A percentile compares a stretch with the other conserved stretches of the same genome.
These are phyloP conservation scores for Chalciporus chontae DNA, from an alignment of 768 basidiomycete genomes.

Conservation along the genomic window DNA sequence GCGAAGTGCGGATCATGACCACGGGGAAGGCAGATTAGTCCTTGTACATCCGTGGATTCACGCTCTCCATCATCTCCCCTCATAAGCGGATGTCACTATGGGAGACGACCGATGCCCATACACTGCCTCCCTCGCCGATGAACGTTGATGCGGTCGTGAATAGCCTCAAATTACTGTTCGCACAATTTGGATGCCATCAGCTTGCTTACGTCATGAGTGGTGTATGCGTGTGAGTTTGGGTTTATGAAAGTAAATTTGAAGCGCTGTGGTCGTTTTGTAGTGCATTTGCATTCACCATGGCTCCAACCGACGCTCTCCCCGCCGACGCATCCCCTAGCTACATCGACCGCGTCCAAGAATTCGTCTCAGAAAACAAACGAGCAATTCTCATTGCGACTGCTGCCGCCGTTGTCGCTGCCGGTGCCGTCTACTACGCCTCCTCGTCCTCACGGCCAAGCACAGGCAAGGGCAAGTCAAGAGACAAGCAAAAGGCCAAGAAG, in stretches of 20 bases:
- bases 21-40: too few species aligned
- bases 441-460: constrained; percentile 37
- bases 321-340: constrained; percentile 25
- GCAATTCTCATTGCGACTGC: constrained; percentile 71
- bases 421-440: constrained; percentile 70
- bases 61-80: too few species aligned
- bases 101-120: too few species aligned
- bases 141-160: too few species aligned
- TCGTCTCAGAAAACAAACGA: constrained; percentile 76
- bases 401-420: constrained; percentile 65
- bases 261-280: not conserved
- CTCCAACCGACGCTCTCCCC: constrained; percentile 12
- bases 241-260: constrained; percentile 7
- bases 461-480: constrained; percentile 49
- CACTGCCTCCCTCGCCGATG: too few species aligned
- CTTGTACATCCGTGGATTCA: too few species aligned
- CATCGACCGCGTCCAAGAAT: constrained; percentile 62
- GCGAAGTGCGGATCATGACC: too few species aligned
- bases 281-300: constrained; percentile 13
- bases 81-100: too few species aligned
- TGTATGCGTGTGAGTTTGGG: constrained; percentile 2
- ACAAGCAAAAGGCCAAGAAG: constrained; percentile 47
- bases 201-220: not conserved
- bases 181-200: too few species aligned
- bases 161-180: too few species aligned